Evolutionary conservation across 2,329 filamentous ascomycete genomes (phyloP), one percentile per base, ranked within the genome.

Genomic region (Aspergillus sp.): DNA sequence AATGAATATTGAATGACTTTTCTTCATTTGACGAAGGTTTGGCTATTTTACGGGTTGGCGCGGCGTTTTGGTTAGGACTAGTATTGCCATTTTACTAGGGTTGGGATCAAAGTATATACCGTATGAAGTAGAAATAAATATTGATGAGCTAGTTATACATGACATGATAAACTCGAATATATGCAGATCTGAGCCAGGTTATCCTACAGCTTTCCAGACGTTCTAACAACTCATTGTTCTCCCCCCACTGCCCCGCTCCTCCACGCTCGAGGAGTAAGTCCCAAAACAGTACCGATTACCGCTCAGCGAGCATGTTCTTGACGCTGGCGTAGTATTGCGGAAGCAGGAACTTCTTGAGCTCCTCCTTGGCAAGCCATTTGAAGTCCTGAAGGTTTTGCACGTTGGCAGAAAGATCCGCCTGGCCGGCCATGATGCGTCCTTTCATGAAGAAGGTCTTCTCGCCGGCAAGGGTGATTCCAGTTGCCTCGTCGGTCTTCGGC

Each of bases 361-460:
- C 95, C 61, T 96, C 91, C 75, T 89, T 93, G 22, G 90, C 89
- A 68, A 98, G 76, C 95, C 95, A 99, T 78, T 90, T 87, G 79
- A 95, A 99, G 73, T 97, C 91, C 53, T 82, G 81, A 53, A 95
- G 80, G 5, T 88, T 89, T 56, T 89, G 83, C 60, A 80, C 78
- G 77, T 95, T 96, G 58, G 80, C 81, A 61, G 80, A 79, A 52
- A 98, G 75, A 74, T 96, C 85, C 30, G 89, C 91, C 78, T 98
- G 95, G n/a, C 95, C 95, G 34, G 93, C 91, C 89, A 98, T 91
- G 74, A 99, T 98, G 62, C 95, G 86, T 50, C 87, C 90, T 82
- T 98, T 98, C 81, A 98, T 85, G 83, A 96, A 97, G 77, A 99
- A 99, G 2, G 87, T 88, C 83, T 96, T 97, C 69, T 89, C 84